Evolutionary conservation across 139 green algal species (phyloP).

Genomic region (Yamagishiella unicocca): DNA sequence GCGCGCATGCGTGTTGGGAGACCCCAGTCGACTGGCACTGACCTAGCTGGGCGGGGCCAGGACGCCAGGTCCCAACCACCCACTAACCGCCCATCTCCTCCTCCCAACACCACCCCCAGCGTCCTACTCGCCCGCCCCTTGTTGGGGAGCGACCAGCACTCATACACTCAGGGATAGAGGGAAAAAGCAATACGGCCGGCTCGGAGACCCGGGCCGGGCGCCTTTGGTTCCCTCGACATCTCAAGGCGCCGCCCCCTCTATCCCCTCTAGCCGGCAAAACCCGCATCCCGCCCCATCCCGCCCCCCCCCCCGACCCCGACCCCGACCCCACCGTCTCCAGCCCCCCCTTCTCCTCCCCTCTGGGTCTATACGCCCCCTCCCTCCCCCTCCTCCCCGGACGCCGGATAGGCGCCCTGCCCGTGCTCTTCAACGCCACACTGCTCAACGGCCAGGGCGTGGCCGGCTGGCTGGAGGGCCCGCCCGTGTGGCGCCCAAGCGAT

Average conservation of each 20-base stretch:
- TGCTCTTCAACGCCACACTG: conserved; percentile 97
- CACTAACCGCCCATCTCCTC: too few species aligned
- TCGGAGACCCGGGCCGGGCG: too few species aligned
- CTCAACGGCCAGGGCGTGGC: conserved; percentile 95
- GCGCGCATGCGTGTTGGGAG: background rate
- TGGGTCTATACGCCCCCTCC: background rate
- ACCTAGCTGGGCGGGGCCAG: too few species aligned
- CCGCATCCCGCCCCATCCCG: background rate
- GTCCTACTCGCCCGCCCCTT: too few species aligned
- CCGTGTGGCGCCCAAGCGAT: conserved; percentile 71
- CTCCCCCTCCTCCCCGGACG: background rate
- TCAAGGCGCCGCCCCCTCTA: too few species aligned
- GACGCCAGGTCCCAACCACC: too few species aligned
- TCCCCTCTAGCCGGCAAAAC: too few species aligned
- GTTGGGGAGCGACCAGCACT: too few species aligned
- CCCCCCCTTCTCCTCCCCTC: background rate
- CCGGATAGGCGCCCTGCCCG: conserved; percentile 83
- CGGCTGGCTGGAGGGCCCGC: conserved; percentile 74
- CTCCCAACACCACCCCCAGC: too few species aligned
- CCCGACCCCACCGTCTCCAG: background rate
- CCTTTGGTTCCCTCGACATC: too few species aligned
- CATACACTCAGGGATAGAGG: background rate
- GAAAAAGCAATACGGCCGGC: too few species aligned
- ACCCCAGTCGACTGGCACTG: too few species aligned
- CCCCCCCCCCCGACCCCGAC: background rate